phyloP scores from a whole-genome alignment of 2,329 filamentous ascomycete species.

The Alternaria solani region DNA sequence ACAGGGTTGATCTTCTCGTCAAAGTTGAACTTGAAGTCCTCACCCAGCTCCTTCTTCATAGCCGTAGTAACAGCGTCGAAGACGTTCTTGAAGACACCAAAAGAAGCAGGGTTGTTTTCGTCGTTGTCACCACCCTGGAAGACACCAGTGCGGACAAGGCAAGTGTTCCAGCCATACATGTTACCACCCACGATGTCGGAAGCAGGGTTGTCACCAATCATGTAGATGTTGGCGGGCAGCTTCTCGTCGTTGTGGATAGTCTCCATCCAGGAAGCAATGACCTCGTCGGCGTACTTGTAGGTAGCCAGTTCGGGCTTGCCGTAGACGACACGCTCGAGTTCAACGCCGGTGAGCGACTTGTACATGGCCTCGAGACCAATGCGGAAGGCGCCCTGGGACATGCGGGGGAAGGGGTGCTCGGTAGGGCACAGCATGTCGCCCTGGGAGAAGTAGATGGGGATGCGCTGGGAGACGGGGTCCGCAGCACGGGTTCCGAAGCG shows the following conservation, averaged over 20 bases:
- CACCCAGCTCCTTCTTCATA: slow-evolving; percentile 73
- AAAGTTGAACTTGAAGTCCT: slow-evolving; percentile 77
- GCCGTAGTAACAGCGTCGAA: slow-evolving; percentile 74
- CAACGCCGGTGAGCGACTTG: slow-evolving; percentile 71
- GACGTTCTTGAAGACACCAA: slow-evolving; percentile 78
- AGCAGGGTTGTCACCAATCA: slow-evolving; percentile 78
- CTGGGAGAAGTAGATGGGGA: slow-evolving; percentile 78
- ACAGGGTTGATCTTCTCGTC: slow-evolving; percentile 76
- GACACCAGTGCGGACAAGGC: slow-evolving; percentile 78
- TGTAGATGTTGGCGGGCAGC: slow-evolving; percentile 75
- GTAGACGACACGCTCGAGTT: slow-evolving; percentile 78
- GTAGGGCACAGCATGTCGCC: slow-evolving; percentile 70
- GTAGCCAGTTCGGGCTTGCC: slow-evolving; percentile 77
- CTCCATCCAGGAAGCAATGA: slow-evolving; percentile 78
- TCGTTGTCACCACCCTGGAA: slow-evolving; percentile 81
- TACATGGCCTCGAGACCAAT: slow-evolving; percentile 78
- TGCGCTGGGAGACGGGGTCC: slow-evolving; percentile 70
- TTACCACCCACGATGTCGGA: slow-evolving; percentile 79
- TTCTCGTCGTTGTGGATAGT: slow-evolving; percentile 75
- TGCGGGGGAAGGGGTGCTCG: slow-evolving; percentile 68
- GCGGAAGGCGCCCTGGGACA: slow-evolving; percentile 79
- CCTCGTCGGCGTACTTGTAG: slow-evolving; percentile 81
- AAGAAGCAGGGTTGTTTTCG: slow-evolving; percentile 77
- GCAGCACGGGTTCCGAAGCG: slow-evolving; percentile 70
- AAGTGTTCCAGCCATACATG: slow-evolving; percentile 85